Evolutionary conservation across 2,329 filamentous ascomycete genomes (phyloP).

Genomic region (Fusarium stilboides): DNA sequence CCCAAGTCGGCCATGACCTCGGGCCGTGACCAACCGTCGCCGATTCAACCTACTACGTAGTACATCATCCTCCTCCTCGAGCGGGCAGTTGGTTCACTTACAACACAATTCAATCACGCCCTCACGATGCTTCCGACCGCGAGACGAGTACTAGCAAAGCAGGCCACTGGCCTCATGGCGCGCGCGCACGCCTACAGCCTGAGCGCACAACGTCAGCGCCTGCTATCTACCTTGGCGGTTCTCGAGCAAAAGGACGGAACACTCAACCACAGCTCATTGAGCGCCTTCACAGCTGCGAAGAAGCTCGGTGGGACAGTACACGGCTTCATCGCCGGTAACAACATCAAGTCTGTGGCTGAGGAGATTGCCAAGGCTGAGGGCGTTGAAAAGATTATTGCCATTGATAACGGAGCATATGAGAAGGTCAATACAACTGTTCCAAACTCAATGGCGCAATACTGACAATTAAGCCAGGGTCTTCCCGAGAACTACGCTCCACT

Average conservation of each 20-base stretch:
- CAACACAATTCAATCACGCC: slow-evolving; percentile 28
- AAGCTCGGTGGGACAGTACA: slow-evolving; percentile 90
- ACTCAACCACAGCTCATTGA: slow-evolving; percentile 85
- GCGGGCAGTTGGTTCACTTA: slow-evolving; percentile 34
- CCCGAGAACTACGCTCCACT: slow-evolving; percentile 96
- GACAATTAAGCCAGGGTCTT: slow-evolving; percentile 73
- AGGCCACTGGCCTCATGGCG: slow-evolving; percentile 48
- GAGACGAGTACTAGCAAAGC: slow-evolving; percentile 50
- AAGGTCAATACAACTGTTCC: slow-evolving; percentile 71
- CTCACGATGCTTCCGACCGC: slow-evolving; percentile 53
- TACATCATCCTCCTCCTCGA: slow-evolving; percentile 25
- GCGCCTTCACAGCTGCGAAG: slow-evolving; percentile 87
- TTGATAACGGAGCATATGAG: slow-evolving; percentile 92
- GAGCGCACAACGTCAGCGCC: slow-evolving; percentile 58
- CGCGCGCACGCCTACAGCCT: slow-evolving; percentile 46
- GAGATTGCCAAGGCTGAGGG: slow-evolving; percentile 92
- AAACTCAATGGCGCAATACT: slow-evolving; percentile 14
- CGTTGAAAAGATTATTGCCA: slow-evolving; percentile 89
- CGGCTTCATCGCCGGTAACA: slow-evolving; percentile 87
- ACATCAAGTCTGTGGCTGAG: slow-evolving; percentile 81
- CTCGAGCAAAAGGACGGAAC: slow-evolving; percentile 94
- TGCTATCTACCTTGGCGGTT: slow-evolving; percentile 90
- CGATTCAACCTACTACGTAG: slow-evolving; percentile 31
- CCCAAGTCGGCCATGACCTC: slow-evolving; percentile 52
- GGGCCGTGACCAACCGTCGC: slow-evolving; percentile 58